Base-by-base conservation (phyloP, 768 basidiomycete species). In the Hirschioporus abietinus region DNA sequence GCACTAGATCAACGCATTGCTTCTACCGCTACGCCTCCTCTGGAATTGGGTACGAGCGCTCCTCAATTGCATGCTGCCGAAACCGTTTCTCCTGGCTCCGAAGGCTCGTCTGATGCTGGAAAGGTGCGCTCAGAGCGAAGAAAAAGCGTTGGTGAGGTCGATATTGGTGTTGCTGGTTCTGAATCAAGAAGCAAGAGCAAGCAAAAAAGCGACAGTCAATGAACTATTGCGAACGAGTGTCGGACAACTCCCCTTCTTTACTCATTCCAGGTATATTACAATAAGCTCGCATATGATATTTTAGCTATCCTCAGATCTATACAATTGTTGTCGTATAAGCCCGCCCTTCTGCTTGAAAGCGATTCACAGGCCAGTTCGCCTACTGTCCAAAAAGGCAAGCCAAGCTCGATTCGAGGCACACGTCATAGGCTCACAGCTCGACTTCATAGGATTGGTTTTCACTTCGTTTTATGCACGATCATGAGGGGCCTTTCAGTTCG, bases 1-100 rank as follows among this genome's bases (percentile, higher is more conserved):
- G 97, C 97, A 3, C 84, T 99, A 36, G 97, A 99, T 72, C 95
- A 97, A 72, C 86, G 95, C 34, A 76, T 99, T 64, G 94, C 96
- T 63, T 69, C 74, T 64, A 66, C 75, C 35, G 72, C 64, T 63
- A 69, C 60, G 1, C 60, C 60, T 18, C 60, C 60, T 61, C 5
- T 34, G 10, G 60, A 61, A 61, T 18, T 34, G 25, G 24, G 25
- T 24, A 9, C 60, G 20, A 52, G 20, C 60, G 60, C 60, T 12
- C 60, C 60, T 8, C 8, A n/a, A 36, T 36, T 15, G 35, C 35
- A 36, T 36, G 7, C 42, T 52, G 42, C 42, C 15, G 42, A 52
- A 52, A 52, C 20, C 4, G 42, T 3, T 12, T 52, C 42, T 52
- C 42, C 42, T 52, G 42, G 15, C 2, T 20, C 42, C 42, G 20